Percentiles rank a stretch among this genome's conserved stretches.
phyloP scores from a whole-genome alignment of 2,329 filamentous ascomycete genomes.

The Cladosporium sp. region DNA sequence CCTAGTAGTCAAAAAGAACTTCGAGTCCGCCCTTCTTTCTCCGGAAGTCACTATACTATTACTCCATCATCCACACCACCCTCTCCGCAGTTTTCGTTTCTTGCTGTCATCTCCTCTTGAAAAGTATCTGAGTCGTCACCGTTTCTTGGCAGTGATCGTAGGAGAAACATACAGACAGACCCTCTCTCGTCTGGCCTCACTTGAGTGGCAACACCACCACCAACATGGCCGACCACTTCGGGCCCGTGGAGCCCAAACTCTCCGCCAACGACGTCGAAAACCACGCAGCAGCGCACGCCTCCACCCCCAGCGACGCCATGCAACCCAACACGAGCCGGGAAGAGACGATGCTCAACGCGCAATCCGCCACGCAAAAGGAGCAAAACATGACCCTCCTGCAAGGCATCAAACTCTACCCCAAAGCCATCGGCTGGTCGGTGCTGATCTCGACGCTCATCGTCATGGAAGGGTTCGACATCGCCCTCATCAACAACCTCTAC shows the following conservation, averaged over 20 bases:
- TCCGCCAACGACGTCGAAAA: constrained; percentile 21
- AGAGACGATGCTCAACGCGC: constrained; percentile 38
- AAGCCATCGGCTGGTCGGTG: constrained; percentile 78
- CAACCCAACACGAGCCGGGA: constrained; percentile 25
- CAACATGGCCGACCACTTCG: constrained; percentile 5
- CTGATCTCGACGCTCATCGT: constrained; percentile 83
- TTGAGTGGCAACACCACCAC: neutral
- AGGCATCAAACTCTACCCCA: constrained; percentile 78
- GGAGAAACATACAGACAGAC: neutral
- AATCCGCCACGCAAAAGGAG: constrained; percentile 45
- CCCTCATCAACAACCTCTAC: constrained; percentile 76
- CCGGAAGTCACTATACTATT: no score
- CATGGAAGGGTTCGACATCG: constrained; percentile 89
- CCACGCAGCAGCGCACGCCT: constrained; percentile 19
- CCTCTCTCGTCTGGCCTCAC: no score
- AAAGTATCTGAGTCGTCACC: constrained; percentile 6
- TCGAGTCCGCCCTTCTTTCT: neutral
- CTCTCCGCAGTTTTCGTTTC: no score
- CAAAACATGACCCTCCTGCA: constrained; percentile 58
- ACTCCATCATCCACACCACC: no score
- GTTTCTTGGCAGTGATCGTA: constrained; percentile 6
- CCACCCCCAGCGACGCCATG: constrained; percentile 29
- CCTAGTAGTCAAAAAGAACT: constrained; percentile 11
- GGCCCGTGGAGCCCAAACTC: neutral
- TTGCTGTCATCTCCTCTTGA: neutral